Evolutionary conservation across 768 basidiomycete species (phyloP).

Genomic region (Roridomyces roridus): DNA sequence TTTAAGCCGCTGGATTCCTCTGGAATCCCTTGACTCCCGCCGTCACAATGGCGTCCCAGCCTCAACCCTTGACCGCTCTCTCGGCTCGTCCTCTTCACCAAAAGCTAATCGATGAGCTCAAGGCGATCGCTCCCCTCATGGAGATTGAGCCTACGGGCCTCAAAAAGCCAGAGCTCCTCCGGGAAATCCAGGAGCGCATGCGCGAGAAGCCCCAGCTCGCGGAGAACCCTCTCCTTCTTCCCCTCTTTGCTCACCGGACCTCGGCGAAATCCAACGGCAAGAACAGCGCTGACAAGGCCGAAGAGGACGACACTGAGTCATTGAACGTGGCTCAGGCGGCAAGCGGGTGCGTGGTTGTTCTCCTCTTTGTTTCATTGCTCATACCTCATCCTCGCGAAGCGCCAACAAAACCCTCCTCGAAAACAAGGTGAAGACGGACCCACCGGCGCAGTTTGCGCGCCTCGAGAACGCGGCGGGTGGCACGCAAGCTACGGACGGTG

Average conservation of each 20-base stretch:
- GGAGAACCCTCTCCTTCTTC: not conserved
- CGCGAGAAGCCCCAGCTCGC: not conserved
- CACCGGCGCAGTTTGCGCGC: no score
- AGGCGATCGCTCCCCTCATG: no score
- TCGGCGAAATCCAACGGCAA: not conserved
- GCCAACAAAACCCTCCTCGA: not conserved
- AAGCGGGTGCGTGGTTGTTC: not conserved
- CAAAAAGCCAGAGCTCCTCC: no score
- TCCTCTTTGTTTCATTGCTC: not conserved
- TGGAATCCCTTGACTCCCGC: not conserved
- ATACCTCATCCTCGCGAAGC: not conserved
- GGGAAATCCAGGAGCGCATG: not conserved
- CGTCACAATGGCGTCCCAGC: no score
- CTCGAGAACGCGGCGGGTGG: no score
- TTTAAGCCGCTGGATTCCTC: no score
- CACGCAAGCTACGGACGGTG: no score
- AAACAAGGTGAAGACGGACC: not conserved
- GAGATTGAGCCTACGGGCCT: no score
- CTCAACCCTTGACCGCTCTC: not conserved
- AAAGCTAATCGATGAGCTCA: not conserved
- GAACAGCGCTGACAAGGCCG: not conserved
- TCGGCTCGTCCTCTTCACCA: slow-evolving; percentile 2
- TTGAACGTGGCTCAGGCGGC: not conserved
- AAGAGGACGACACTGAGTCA: not conserved
- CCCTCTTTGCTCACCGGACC: not conserved